Base-by-base conservation (phyloP, 2,329 filamentous ascomycete genomes). In the Claviceps monticola region DNA sequence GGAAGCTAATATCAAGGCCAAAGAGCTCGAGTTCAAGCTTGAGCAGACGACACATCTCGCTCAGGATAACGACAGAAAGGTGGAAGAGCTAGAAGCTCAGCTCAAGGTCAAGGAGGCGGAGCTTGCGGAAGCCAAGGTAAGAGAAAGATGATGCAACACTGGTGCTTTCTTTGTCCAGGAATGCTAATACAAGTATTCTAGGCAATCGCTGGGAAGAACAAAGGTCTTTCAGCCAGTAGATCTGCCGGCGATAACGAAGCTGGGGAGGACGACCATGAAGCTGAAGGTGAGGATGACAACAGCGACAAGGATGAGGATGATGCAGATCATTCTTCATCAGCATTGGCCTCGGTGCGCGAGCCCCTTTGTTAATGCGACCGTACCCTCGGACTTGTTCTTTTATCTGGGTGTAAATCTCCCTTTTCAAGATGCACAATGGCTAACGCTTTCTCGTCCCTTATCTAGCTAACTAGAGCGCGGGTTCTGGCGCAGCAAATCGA, bases 301-400 rank as follows among this genome's bases (percentile, higher is more conserved):
- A 73, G 78, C 61, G 79, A 83, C 63, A 69, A 69, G 62, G 69
- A 19, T 17, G 23, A 41, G 42, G 47, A 70, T 64, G 69, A 70
- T 61, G 74, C 78, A 61, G 80, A 83, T 64, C 71, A 78, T 71
- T 79, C 79, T 67, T 83, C 80, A 64, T 71, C 74, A 64, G 80
- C 80, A 68, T 73, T 83, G 69, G 79, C 80, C 71, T 79, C 76
- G 79, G 80, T 84, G 76, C 74, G 80, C 71, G 62, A 68, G 66
- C 69, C 73, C 73, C 68, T 68, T 71, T 67, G 64, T 68, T 71
- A 65, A 65, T 66, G 62, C 61, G 64, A 64, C 61, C 63, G 57
- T 59, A 26, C 50, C 52, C 52, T 54, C 51, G 55, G 57, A 59
- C 56, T 29, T 57, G 54, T 56, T 53, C 56, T 56, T 53, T 53